These are phyloP conservation scores for Crithidia bombi DNA, from an alignment of 208 protist genomes.

Conservation along the genomic window DNA sequence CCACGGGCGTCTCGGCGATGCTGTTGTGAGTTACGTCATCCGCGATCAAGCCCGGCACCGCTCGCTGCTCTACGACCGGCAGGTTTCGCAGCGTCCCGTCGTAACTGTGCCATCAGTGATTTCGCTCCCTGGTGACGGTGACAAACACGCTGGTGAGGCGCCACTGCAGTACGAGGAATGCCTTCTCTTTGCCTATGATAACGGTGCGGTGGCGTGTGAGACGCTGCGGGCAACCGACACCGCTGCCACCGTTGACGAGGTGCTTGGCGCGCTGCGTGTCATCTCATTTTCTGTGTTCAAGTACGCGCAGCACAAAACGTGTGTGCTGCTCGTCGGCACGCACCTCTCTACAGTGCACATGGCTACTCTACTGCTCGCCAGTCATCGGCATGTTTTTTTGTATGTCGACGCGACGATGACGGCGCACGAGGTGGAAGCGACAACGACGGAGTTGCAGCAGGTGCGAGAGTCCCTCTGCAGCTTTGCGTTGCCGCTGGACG, in stretches of 20 bases:
- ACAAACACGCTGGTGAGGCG: background rate
- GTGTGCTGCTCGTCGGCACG: conserved; percentile 28
- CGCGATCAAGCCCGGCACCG: conserved; percentile 25
- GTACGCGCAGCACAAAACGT: conserved; percentile 31
- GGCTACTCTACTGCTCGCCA: conserved; percentile 36
- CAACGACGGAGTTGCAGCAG: conserved; percentile 34
- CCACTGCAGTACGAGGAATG: conserved; percentile 51
- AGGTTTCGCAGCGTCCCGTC: conserved; percentile 11
- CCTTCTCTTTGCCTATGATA: conserved; percentile 65
- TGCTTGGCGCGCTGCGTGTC: conserved; percentile 32
- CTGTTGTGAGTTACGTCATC: conserved; percentile 29
- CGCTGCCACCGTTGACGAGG: conserved; percentile 23
- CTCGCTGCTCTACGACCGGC: conserved; percentile 21
- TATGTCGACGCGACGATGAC: conserved; percentile 42
- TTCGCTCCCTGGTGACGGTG: background rate
- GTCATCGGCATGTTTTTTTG: conserved; percentile 40
- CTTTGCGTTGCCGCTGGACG: conserved; percentile 6
- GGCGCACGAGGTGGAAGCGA: conserved; percentile 29
- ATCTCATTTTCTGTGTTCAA: conserved; percentile 49
- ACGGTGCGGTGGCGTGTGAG: conserved; percentile 39
- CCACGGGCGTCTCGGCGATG: conserved; percentile 31
- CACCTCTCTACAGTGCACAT: conserved; percentile 50
- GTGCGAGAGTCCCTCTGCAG: conserved; percentile 34
- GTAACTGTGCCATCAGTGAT: background rate
- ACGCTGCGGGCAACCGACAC: conserved; percentile 29